phyloP scores from a whole-genome alignment of 352 stramenopile genomes.

The Pseudoperonospora humuli region DNA sequence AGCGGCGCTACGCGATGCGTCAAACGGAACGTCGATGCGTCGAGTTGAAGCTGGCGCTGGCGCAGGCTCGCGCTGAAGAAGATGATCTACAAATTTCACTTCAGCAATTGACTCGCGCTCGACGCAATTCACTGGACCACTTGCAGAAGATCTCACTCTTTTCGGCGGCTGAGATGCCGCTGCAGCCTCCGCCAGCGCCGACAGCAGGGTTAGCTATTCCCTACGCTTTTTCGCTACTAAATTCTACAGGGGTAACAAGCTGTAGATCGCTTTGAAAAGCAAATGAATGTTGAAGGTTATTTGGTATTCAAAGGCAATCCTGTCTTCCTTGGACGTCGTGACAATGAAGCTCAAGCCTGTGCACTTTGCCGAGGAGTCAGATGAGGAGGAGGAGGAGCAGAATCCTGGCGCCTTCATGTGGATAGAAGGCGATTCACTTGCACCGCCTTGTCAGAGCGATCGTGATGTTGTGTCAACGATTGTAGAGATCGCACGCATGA shows the following conservation, averaged over 20 bases:
- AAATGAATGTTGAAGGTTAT: too few species aligned
- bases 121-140: too few species aligned
- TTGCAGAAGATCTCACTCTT: too few species aligned
- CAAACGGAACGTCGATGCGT: too few species aligned
- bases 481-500: slow-evolving; percentile 37
- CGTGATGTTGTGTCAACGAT: slow-evolving; percentile 50
- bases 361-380: slow-evolving; percentile 24
- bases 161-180: too few species aligned
- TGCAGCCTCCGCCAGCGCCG: slow-evolving; percentile 14
- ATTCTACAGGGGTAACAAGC: slow-evolving; percentile 1
- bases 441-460: slow-evolving; percentile 52
- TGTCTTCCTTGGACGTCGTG: neutral
- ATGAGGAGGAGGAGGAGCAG: slow-evolving; percentile 31
- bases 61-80: too few species aligned
- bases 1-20: too few species aligned
- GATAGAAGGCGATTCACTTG: slow-evolving; percentile 54
- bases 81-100: too few species aligned
- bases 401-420: slow-evolving; percentile 48
- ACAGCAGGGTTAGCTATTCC: slow-evolving; percentile 10
- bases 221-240: slow-evolving; percentile 10
- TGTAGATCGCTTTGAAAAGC: too few species aligned
- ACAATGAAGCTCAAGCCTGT: slow-evolving; percentile 18
- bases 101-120: too few species aligned
- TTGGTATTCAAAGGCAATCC: too few species aligned
- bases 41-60: too few species aligned